These are phyloP conservation scores for Castanea crenata DNA, from an alignment of 306 rosid genomes.

Conservation along the genomic window DNA sequence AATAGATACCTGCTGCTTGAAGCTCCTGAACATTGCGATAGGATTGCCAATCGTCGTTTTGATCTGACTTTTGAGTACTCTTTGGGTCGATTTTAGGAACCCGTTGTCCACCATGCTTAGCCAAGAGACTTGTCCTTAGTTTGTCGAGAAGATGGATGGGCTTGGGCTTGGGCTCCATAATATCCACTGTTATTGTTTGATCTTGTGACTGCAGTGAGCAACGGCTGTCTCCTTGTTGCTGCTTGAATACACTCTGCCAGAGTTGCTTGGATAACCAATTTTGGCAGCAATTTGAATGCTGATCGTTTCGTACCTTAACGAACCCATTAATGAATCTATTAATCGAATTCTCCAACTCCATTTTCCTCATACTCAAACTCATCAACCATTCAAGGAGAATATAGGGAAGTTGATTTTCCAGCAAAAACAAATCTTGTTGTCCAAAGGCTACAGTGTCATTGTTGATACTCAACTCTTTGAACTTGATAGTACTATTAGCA, in stretches of 20 bases:
- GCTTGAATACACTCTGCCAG: too few species aligned
- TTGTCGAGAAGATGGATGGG: conserved; percentile 12
- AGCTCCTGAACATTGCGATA: not conserved
- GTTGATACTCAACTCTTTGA: not conserved
- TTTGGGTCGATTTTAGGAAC: not conserved
- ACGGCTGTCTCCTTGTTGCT: too few species aligned
- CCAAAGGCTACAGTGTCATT: not conserved
- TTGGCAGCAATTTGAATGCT: too few species aligned
- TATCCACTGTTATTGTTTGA: not conserved
- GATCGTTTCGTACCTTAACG: too few species aligned
- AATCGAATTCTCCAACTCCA: not conserved
- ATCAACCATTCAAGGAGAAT: conserved; percentile 3
- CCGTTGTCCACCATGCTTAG: not conserved
- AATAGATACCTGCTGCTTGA: not conserved
- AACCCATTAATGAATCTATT: fast-evolving
- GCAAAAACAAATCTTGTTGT: conserved; percentile 22
- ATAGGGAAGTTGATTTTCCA: conserved; percentile 34
- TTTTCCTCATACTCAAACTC: not conserved
- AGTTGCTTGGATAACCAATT: too few species aligned
- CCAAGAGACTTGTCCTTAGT: not conserved
- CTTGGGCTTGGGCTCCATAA: too few species aligned
- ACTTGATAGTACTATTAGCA: too few species aligned
- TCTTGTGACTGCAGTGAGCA: not conserved
- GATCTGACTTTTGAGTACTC: too few species aligned
- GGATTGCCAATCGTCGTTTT: too few species aligned